Conservation (phyloP, 495 filamentous ascomycete species). For the Xylaria longipes region DNA sequence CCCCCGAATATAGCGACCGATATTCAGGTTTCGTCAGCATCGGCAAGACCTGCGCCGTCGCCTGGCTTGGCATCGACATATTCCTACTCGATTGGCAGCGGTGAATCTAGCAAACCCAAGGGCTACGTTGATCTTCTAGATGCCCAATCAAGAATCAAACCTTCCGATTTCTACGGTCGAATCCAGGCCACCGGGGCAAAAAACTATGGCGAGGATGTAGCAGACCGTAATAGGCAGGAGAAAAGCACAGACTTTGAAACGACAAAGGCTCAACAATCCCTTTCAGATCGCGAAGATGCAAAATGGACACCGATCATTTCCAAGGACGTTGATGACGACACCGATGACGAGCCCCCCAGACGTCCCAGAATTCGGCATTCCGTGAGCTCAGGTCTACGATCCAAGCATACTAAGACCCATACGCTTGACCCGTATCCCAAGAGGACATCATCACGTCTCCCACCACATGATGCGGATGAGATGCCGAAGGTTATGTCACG, state of each 20-base stretch:
- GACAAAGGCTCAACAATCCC: not conserved
- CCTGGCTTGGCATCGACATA: slow-evolving; percentile 16
- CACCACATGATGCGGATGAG: slow-evolving; percentile 23
- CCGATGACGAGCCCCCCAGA: slow-evolving; percentile 20
- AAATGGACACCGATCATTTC: not conserved
- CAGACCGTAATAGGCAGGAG: slow-evolving; percentile 56
- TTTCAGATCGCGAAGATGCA: not conserved
- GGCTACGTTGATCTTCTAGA: slow-evolving; percentile 57
- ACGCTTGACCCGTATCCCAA: slow-evolving; percentile 29
- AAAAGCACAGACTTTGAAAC: slow-evolving; percentile 14
- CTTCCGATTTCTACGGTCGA: slow-evolving; percentile 51
- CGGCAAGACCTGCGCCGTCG: slow-evolving; percentile 10
- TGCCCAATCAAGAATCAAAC: slow-evolving; percentile 56
- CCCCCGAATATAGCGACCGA: slow-evolving; percentile 28
- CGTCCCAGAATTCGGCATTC: slow-evolving; percentile 34
- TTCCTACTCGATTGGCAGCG: slow-evolving; percentile 37
- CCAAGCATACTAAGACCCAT: slow-evolving; percentile 31
- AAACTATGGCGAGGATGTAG: slow-evolving; percentile 63
- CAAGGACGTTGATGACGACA: slow-evolving; percentile 11
- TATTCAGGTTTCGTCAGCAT: not conserved
- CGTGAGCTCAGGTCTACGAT: slow-evolving; percentile 32
- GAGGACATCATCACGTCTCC: slow-evolving; percentile 27
- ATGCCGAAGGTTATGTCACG: not conserved
- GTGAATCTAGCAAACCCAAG: slow-evolving; percentile 29
- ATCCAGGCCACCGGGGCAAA: slow-evolving; percentile 53